Evolutionary conservation across 2,329 filamentous ascomycete genomes (phyloP).

Genomic region (Aspergillus clavatus): DNA sequence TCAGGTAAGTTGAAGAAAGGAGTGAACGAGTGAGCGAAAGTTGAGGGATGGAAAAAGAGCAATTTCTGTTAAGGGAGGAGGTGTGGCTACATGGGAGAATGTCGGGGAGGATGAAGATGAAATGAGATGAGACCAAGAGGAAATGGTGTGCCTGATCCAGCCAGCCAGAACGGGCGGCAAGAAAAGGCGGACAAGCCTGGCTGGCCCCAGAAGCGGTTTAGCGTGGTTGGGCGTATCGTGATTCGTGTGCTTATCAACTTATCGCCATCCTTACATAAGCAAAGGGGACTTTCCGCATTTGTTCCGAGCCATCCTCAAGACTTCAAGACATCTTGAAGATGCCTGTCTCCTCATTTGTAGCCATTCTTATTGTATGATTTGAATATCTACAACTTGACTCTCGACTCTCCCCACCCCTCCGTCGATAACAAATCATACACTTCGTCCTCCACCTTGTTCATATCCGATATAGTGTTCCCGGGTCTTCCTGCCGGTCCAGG

Average conservation of each 20-base stretch:
- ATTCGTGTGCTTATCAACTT: not conserved
- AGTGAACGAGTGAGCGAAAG: slow-evolving; percentile 1
- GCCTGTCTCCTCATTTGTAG: no score
- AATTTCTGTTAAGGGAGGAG: no score
- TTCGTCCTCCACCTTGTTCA: slow-evolving; percentile 41
- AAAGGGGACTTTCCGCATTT: no score
- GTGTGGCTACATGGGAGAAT: not conserved
- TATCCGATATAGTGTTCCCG: slow-evolving; percentile 46
- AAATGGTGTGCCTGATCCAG: not conserved
- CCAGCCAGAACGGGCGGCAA: not conserved
- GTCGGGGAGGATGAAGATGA: slow-evolving; percentile 3
- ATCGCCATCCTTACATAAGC: no score
- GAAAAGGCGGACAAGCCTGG: not conserved
- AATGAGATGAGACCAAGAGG: not conserved
- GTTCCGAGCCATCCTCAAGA: no score
- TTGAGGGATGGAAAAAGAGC: no score
- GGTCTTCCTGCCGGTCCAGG: slow-evolving; percentile 46
- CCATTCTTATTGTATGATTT: slow-evolving; percentile 3
- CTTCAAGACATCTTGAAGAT: no score
- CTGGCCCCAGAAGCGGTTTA: not conserved
- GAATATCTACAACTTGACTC: slow-evolving; percentile 14
- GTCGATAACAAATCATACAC: slow-evolving; percentile 46
- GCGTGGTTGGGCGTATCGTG: not conserved
- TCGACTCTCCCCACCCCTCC: slow-evolving; percentile 47
- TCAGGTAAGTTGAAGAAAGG: not conserved